Base-by-base conservation (phyloP, 2,329 filamentous ascomycete genomes). In the Pseudofabraea citricarpa region DNA sequence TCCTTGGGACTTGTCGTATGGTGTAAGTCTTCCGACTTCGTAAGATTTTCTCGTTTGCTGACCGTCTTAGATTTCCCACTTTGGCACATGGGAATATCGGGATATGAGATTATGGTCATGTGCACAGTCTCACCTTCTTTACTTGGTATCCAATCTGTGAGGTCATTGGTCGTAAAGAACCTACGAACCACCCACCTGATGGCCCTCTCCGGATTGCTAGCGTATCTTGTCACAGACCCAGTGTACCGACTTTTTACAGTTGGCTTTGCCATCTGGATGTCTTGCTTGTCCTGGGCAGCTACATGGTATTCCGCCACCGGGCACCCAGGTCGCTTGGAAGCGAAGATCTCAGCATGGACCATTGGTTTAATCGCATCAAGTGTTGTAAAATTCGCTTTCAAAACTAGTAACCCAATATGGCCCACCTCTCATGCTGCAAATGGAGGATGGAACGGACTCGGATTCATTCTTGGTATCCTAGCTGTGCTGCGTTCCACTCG, bases 21-120 rank as follows among this genome's bases (percentile, higher is more conserved):
- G 93, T 98, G 85, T 89, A 80, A 77, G 85, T 78, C 19, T n/a
- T 27, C 33, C 31, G 36, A 18, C 26, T 21, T 24, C 22, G 24
- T 20, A 24, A 33, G 22, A 27, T 24, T 33, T 33, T 18, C 19
- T 12, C 38, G 21, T 27, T 21, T 22, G 47, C 43, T 54, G 41
- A 55, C 35, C 36, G 33, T 32, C 13, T 26, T 50, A 89, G 85
- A 94, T 66, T 98, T 98, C 63, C 93, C 93, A 12, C 78, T 98
- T 9, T 98, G 93, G 93, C 82, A 96, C 64, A 98, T 98, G 93
- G 93, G 93, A 21, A 94, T 98, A 48, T 97, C 91, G 4, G 93
- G 93, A 50, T 98, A 93, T 61, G 93, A 98, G 67, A 85, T 83
- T 33, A 74, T 95, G 53, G 83, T 98, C 58, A 85, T 97, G 81